Evolutionary conservation across 345 rosid genomes (phyloP), one percentile per base, ranked within the genome.

Genomic region (Citrus medica): DNA sequence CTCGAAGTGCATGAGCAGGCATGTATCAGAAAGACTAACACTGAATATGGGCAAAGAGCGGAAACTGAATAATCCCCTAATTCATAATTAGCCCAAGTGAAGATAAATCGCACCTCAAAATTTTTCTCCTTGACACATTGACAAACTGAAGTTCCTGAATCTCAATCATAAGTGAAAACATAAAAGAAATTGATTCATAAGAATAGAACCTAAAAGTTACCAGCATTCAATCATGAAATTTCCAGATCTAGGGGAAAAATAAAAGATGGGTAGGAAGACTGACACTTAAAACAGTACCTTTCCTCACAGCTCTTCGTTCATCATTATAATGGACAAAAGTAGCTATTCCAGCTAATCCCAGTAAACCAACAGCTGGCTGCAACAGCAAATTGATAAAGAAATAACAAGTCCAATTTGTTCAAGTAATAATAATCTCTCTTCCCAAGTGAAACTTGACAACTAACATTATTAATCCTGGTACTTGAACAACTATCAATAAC

Each of bases 311-410:
- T 88, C 99, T 90, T 77, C 92, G 87, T 86, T 96, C 93, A 5
- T 92, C 99, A 81, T 96, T 94, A 63, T 85, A 91, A 84, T 86
- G 97, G 77, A 94, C 37, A 56, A 88, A 78, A 69, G 87, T 6
- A n/a, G 84, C 79, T 25, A 91, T 58, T 58, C 99, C 98, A 53
- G 78, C 79, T 75, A 94, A 88, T 51, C 93, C 94, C 61, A 91
- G 85, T 22, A 89, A 27, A 76, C 83, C 81, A 78, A 84, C 80
- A 42, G 97, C 81, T 37, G 98, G 97, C 99, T 95, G 87, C 79
- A 89, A 71, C 67, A 75, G 48, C 35, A 74, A 71, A 62, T 13
- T 38, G 10, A 16, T 27, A 24, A 33, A 32, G 48, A 51, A 24
- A 42, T n/a, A 74, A 71, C 53, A 22, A 64, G 19, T 62, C 48